phyloP scores from a whole-genome alignment of 441 rosid genomes.

The Breynia disticha region DNA sequence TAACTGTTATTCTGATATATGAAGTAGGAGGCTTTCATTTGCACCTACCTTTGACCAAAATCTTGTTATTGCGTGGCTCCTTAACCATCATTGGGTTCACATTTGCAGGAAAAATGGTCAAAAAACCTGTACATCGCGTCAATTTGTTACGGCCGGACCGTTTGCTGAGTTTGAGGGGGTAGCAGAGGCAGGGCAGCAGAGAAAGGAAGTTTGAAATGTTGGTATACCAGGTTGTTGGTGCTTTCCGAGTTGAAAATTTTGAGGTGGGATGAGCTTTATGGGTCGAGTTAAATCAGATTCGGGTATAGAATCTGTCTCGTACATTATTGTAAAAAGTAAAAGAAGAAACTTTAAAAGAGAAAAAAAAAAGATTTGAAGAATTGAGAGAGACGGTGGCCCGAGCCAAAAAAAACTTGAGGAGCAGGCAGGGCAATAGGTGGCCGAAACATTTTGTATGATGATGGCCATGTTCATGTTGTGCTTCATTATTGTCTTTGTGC shows the following conservation, averaged over 20 bases:
- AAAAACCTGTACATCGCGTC: conserved; percentile 77
- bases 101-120: conserved; percentile 65
- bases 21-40: too few species aligned
- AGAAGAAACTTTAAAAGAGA: conserved; percentile 7
- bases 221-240: conserved; percentile 5
- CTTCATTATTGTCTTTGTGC: conserved; percentile 13
- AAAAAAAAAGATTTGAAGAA: conserved; percentile 19
- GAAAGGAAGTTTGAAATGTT: background rate
- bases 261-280: conserved; percentile 10
- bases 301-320: conserved; percentile 10
- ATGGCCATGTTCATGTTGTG: conserved; percentile 16
- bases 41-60: background rate
- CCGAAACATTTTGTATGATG: conserved; percentile 15
- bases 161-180: conserved; percentile 28
- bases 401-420: conserved; percentile 12
- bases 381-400: conserved; percentile 13
- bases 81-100: background rate
- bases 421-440: conserved; percentile 17
- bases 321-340: conserved; percentile 21
- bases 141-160: conserved; percentile 68
- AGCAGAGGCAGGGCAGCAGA: conserved; percentile 2
- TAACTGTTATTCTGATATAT: background rate
- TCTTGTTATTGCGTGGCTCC: background rate
- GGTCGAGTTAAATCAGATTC: conserved; percentile 10
- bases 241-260: background rate